Conservation (phyloP, 2,329 filamentous ascomycete genomes). For the Aschersonia sp. region DNA sequence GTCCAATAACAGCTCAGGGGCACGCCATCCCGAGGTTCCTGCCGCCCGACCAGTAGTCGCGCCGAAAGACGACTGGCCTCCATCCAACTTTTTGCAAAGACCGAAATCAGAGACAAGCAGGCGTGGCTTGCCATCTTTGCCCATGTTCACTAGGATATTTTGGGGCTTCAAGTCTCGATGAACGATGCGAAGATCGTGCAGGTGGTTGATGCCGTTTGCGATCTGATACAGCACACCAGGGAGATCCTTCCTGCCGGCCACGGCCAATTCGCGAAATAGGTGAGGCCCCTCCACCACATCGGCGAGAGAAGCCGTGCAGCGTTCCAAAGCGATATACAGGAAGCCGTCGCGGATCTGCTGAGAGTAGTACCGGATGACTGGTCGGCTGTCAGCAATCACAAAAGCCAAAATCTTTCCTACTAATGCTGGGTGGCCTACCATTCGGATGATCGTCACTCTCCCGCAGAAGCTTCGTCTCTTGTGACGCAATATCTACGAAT, state of each 20-base stretch:
- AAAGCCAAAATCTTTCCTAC: background rate
- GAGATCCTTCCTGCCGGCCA: conserved; percentile 59
- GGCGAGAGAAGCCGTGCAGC: conserved; percentile 84
- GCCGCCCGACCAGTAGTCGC: conserved; percentile 88
- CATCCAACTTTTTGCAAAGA: conserved; percentile 91
- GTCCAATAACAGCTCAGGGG: conserved; percentile 78
- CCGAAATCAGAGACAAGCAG: conserved; percentile 95
- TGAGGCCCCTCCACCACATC: conserved; percentile 73
- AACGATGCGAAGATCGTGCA: conserved; percentile 86
- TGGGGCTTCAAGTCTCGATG: conserved; percentile 96
- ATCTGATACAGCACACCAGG: conserved; percentile 78
- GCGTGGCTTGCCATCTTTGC: conserved; percentile 56
- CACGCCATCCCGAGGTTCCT: conserved; percentile 91
- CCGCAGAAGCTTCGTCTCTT: conserved; percentile 78
- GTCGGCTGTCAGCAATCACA: conserved; percentile 1
- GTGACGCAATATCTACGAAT: conserved; percentile 88
- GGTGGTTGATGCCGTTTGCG: conserved; percentile 71
- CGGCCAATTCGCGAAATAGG: conserved; percentile 52
- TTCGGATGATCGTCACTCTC: conserved; percentile 95
- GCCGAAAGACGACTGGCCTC: conserved; percentile 85
- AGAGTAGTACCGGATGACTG: conserved; percentile 89
- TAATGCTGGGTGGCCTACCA: conserved; percentile 23
- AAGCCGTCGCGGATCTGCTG: conserved; percentile 82
- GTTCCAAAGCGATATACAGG: conserved; percentile 88
- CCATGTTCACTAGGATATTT: conserved; percentile 79